Percentiles rank a stretch among this genome's conserved stretches.
Evolutionary conservation across 2,329 filamentous ascomycete species (phyloP).

Genomic region (Fusarium citri): DNA sequence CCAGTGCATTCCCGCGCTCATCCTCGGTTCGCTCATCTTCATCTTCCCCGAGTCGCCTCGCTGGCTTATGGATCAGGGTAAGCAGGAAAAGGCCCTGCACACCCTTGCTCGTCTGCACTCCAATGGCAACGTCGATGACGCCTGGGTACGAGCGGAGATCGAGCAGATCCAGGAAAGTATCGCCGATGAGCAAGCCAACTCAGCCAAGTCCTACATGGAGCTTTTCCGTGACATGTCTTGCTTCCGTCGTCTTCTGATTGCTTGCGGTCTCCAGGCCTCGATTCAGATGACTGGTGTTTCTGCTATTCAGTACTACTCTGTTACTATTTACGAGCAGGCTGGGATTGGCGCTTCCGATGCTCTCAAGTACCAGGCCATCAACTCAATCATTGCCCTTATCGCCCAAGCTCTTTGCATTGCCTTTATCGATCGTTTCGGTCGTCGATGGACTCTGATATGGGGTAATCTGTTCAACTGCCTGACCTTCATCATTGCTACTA

Average conservation of each 20-base stretch:
- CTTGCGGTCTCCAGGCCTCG: slow-evolving; percentile 75
- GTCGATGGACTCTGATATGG: slow-evolving; percentile 75
- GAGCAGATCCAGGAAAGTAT: slow-evolving; percentile 76
- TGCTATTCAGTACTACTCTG: slow-evolving; percentile 79
- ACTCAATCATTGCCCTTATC: slow-evolving; percentile 64
- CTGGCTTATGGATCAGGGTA: slow-evolving; percentile 80
- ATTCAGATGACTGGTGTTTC: slow-evolving; percentile 81
- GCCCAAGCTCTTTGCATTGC: slow-evolving; percentile 65
- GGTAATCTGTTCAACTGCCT: slow-evolving; percentile 77
- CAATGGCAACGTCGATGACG: slow-evolving; percentile 71
- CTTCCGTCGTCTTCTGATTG: slow-evolving; percentile 73
- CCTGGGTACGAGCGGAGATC: slow-evolving; percentile 78
- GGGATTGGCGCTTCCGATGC: slow-evolving; percentile 64
- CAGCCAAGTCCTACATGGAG: slow-evolving; percentile 54
- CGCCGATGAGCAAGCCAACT: slow-evolving; percentile 67
- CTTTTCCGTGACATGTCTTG: slow-evolving; percentile 70
- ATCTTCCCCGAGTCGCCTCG: slow-evolving; percentile 77
- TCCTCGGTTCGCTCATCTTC: slow-evolving; percentile 73
- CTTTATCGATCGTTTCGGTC: slow-evolving; percentile 75
- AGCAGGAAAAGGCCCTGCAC: slow-evolving; percentile 69
- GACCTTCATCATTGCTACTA: slow-evolving; percentile 54
- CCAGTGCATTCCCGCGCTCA: slow-evolving; percentile 75
- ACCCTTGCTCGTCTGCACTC: slow-evolving; percentile 77
- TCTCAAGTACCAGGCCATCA: slow-evolving; percentile 79
- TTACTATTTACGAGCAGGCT: slow-evolving; percentile 65